Evolutionary conservation across 1,284 basidiomycete genomes (phyloP).

Genomic region (Lentinula novae-zelandiae): DNA sequence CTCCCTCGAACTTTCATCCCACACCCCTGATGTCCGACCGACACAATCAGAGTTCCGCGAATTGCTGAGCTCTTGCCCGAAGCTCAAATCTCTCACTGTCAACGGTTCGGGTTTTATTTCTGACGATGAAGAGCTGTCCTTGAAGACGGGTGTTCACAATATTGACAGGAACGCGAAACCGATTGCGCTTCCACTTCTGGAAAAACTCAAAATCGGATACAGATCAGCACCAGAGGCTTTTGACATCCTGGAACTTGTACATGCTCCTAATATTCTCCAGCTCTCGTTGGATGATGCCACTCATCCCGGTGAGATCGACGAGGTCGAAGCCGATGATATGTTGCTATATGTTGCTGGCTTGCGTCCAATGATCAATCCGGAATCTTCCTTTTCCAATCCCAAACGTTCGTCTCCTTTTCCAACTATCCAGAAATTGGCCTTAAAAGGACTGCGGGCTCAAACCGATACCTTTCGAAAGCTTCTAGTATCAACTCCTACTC

Average conservation of each 20-base stretch:
- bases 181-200: constrained; percentile 31
- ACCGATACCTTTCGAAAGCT: constrained; percentile 26
- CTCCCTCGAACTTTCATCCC: constrained; percentile 42
- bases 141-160: constrained; percentile 23
- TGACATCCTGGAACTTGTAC: constrained; percentile 31
- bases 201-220: constrained; percentile 35
- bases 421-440: constrained; percentile 18
- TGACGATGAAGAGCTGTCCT: constrained; percentile 12
- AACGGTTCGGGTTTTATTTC: constrained; percentile 35
- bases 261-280: constrained; percentile 29
- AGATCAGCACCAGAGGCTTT: constrained; percentile 32
- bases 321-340: constrained; percentile 33
- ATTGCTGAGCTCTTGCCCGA: constrained; percentile 33
- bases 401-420: constrained; percentile 7
- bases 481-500: constrained; percentile 26
- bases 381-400: background rate
- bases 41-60: constrained; percentile 34
- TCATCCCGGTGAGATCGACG: constrained; percentile 32
- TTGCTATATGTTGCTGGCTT: constrained; percentile 28
- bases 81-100: constrained; percentile 37
- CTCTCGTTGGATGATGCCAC: constrained; percentile 38
- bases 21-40: constrained; percentile 44
- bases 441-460: constrained; percentile 31
- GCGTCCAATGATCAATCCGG: too few relatives aligned
- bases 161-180: constrained; percentile 16